Conservation (phyloP, 768 basidiomycete genomes). For the Leccinum variicolor region DNA sequence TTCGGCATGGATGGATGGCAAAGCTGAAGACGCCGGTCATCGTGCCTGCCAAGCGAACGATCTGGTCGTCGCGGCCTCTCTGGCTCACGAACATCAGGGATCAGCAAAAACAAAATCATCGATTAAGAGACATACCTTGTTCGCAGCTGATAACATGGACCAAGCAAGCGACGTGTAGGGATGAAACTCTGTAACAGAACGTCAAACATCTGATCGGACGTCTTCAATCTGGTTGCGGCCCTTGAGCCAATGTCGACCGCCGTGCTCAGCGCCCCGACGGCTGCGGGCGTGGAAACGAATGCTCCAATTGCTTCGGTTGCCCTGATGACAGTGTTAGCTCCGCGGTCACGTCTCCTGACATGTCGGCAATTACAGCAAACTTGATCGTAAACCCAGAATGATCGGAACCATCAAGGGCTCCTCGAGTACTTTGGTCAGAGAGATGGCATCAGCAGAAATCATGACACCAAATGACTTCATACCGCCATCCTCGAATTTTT, state of each 20-base stretch:
- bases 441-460: neutral
- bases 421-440: neutral
- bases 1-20: no score
- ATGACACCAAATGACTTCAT: neutral
- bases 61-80: no score
- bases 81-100: no score
- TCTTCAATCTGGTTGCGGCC: no score
- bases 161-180: neutral
- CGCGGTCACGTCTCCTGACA: neutral
- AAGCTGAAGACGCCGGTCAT: no score
- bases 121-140: neutral
- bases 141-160: neutral
- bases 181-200: neutral
- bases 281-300: neutral
- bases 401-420: neutral
- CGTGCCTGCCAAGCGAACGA: no score
- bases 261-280: neutral
- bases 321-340: neutral
- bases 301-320: neutral
- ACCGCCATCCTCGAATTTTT: neutral
- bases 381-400: neutral
- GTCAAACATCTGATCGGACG: no score
- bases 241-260: neutral
- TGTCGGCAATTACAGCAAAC: neutral
- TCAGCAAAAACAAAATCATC: no score